These are phyloP conservation scores for Amanita phalloides DNA, from an alignment of 768 basidiomycete genomes.

Conservation along the genomic window DNA sequence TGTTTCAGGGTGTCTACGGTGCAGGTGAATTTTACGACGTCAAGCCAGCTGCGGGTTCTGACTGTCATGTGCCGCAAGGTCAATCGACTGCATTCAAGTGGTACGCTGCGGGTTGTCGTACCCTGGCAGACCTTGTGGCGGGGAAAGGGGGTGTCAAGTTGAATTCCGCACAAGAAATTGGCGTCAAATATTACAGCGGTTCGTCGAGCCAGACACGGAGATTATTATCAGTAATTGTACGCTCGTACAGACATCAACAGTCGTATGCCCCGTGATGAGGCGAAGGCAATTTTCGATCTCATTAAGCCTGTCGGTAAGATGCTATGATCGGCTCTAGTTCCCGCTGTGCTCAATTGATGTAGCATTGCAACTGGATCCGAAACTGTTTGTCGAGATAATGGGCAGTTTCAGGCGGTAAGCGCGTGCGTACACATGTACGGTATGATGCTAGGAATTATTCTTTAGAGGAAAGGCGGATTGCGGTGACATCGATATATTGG, in stretches of 20 bases:
- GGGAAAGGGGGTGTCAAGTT: conserved; percentile 55
- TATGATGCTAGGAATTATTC: conserved; percentile 1
- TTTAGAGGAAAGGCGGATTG: conserved; percentile 71
- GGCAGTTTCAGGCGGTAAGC: conserved; percentile 74
- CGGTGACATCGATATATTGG: conserved; percentile 87
- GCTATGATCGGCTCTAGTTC: neutral
- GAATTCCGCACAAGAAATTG: conserved; percentile 51
- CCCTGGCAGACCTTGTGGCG: conserved; percentile 59
- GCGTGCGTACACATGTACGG: neutral
- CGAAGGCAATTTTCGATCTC: conserved; percentile 55
- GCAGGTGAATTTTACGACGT: conserved; percentile 45
- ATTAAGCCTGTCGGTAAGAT: conserved; percentile 61
- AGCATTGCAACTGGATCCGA: conserved; percentile 66
- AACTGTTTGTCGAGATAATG: conserved; percentile 78
- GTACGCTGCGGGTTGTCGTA: conserved; percentile 68
- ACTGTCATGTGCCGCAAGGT: conserved; percentile 27
- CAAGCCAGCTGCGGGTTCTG: neutral
- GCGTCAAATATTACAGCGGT: conserved; percentile 65
- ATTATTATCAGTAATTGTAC: neutral
- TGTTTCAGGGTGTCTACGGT: conserved; percentile 80
- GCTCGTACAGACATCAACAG: conserved; percentile 55
- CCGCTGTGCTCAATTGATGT: neutral
- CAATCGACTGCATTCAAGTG: conserved; percentile 57
- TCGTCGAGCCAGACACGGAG: conserved; percentile 8
- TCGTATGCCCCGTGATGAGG: conserved; percentile 81